Base-by-base conservation (phyloP, 164 flowering plant species). In the Sextonia rubra region DNA sequence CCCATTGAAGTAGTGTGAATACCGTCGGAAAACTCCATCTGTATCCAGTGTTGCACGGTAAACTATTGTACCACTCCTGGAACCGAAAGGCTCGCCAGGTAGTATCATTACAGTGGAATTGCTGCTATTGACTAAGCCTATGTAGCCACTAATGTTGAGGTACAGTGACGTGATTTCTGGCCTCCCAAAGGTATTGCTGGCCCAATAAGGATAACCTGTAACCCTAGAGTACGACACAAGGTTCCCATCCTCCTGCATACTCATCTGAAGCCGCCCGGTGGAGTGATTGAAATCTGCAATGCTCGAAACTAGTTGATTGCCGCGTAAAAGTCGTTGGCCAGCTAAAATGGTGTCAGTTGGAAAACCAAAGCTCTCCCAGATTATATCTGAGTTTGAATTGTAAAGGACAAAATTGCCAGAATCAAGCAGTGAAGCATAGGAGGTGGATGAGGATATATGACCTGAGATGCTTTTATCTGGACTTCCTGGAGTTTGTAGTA, bases 391-490 rank as follows among this genome's bases (percentile, higher is more conserved):
- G 14, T 7, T 22, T 27, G 20, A 61, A 61, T 0, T 61, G 64
- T 61, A 25, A 22, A 84, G 73, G 1, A 80, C 74, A 23, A 86
- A 76, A 72, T 81, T 86, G 12, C 89, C 86, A 1, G 79, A 77
- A 48, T 84, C 86, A 18, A 82, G 84, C 84, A 84, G 71, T 52
- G 80, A 68, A 18, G 77, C 86, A 61, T 77, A 74, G 25, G 76
- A 25, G 24, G 4, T 2, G 9, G 26, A 12, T 12, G 64, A 24
- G 11, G 64, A 1, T 12, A 25, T 23, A 3, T 61, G 24, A 2
- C 64, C 15, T 61, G 64, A 23, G 25, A 61, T 9, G 64, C 9
- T 8, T 26, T 61, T 61, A 12, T 61, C 64, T 22, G 15, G 25
- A 7, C 11, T 26, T 25, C 64, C 64, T 22, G 64, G 15, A 20